Percentiles rank a stretch among this genome's conserved stretches.
These are phyloP conservation scores for Magnaporthiopsis incrustans DNA, from an alignment of 2,329 filamentous ascomycete genomes.

Conservation along the genomic window DNA sequence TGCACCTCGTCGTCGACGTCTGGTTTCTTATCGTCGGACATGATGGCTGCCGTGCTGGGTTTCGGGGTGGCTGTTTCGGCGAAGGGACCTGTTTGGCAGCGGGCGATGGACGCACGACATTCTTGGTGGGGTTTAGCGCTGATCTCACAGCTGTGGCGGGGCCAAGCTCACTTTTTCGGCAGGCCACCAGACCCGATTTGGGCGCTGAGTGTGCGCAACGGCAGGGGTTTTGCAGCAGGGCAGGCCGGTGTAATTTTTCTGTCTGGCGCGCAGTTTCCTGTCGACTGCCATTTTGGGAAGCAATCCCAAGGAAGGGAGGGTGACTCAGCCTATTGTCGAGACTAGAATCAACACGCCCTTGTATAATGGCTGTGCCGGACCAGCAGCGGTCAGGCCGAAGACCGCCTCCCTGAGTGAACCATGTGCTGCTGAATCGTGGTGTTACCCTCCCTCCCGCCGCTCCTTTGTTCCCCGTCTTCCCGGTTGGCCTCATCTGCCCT, in stretches of 20 bases:
- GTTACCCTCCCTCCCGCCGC: background rate
- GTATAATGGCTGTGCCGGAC: background rate
- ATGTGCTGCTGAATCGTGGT: too few species aligned
- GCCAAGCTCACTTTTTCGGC: background rate
- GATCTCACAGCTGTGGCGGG: background rate
- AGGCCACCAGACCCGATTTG: background rate
- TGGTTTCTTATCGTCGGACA: constrained; percentile 54
- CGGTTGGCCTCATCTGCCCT: background rate
- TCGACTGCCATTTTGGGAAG: too few species aligned
- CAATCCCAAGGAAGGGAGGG: too few species aligned
- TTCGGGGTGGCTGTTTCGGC: background rate
- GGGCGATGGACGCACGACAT: background rate
- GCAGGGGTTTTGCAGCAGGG: background rate
- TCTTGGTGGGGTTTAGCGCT: background rate
- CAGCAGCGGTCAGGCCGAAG: background rate
- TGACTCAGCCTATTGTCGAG: background rate
- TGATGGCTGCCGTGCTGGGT: constrained; percentile 21
- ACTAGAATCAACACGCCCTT: background rate
- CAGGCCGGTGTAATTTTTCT: background rate
- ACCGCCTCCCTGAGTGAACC: too few species aligned
- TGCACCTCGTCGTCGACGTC: constrained; percentile 49
- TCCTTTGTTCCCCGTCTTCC: background rate
- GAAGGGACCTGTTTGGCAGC: too few species aligned
- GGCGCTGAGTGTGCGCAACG: background rate
- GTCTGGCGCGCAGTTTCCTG: too few species aligned